Evolutionary conservation across 1,284 basidiomycete genomes (phyloP), one percentile per base, ranked within the genome.

Genomic region (Moesziomyces parantarcticus): DNA sequence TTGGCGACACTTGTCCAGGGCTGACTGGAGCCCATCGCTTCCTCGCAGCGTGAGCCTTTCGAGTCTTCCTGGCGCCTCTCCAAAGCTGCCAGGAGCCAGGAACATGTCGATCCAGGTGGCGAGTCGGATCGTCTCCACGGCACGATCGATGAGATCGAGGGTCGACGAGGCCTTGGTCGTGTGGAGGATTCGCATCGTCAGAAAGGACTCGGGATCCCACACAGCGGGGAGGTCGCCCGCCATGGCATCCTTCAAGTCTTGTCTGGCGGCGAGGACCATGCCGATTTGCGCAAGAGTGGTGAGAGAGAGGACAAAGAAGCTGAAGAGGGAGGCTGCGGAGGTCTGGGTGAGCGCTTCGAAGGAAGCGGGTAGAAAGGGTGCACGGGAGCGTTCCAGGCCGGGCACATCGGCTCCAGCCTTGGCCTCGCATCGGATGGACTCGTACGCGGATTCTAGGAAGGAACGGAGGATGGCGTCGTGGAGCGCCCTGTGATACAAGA

Each of bases 201-300:
- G 39, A 25, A 26, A 50, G 5, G 69, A 66, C 25, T 72, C 69
- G 39, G 56, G 63, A 51, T 72, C 69, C 63, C 64, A 68, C 22
- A 65, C 34, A 2, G 70, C 64, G 4, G 57, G 58, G 49, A 68
- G 50, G 23, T 61, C 50, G 49, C 40, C 44, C 46, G 45, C 48
- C 65, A 68, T 58, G 40, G 65, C 65, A 44, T 65, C 48, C 11
- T 48, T 54, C 52, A 58, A 49, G 47, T 68, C 65, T 23, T 55
- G 36, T 32, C 55, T 47, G 2, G 54, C 39, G 21, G 49, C 44
- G 14, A 68, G 50, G 25, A 59, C 61, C 20, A 58, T 40, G 5
- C 36, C 61, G 20, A 65, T 16, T 23, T 64, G 61, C 2, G 44
- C 58, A 32, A 73, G 29, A 13, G 65, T 68, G 9, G 70, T 73